Percentiles rank a stretch among this genome's conserved stretches.
phyloP scores from a whole-genome alignment of 306 rosid species.

The Oxytropis ochrocephala region DNA sequence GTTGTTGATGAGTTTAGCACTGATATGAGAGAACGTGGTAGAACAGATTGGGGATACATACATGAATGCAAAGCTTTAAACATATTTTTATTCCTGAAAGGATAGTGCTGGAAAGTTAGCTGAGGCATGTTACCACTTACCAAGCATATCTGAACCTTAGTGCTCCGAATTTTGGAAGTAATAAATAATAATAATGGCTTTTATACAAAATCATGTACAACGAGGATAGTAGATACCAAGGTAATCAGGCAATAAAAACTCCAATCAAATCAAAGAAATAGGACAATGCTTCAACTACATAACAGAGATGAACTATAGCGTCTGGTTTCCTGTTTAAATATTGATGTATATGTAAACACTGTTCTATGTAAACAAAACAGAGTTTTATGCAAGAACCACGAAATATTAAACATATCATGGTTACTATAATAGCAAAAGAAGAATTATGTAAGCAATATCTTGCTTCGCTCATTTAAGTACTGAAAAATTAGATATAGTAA shows the following conservation, averaged over 20 bases:
- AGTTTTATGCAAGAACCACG: background rate
- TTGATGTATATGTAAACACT: background rate
- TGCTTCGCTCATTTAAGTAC: background rate
- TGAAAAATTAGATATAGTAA: background rate
- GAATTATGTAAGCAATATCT: background rate
- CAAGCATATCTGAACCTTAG: conserved; percentile 36
- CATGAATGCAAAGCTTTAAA: conserved; percentile 61
- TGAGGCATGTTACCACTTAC: conserved; percentile 40
- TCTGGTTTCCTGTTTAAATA: background rate
- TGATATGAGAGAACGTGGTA: conserved; percentile 69
- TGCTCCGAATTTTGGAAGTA: conserved; percentile 28
- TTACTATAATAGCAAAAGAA: background rate
- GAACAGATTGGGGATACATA: conserved; percentile 84
- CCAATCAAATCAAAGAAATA: background rate
- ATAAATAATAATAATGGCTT: conserved; percentile 8
- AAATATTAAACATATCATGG: background rate
- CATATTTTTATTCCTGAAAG: conserved; percentile 31
- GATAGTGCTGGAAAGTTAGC: conserved; percentile 25
- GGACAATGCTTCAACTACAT: background rate
- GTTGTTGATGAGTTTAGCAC: conserved; percentile 58
- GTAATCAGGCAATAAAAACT: conserved; percentile 2
- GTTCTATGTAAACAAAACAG: background rate
- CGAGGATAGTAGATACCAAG: conserved; percentile 9
- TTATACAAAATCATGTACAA: background rate
- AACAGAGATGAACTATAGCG: background rate